A percentile compares a stretch with the other conserved stretches of the same genome.
Evolutionary conservation across 2,329 filamentous ascomycete species (phyloP).

Genomic region (Drechmeria coniospora): DNA sequence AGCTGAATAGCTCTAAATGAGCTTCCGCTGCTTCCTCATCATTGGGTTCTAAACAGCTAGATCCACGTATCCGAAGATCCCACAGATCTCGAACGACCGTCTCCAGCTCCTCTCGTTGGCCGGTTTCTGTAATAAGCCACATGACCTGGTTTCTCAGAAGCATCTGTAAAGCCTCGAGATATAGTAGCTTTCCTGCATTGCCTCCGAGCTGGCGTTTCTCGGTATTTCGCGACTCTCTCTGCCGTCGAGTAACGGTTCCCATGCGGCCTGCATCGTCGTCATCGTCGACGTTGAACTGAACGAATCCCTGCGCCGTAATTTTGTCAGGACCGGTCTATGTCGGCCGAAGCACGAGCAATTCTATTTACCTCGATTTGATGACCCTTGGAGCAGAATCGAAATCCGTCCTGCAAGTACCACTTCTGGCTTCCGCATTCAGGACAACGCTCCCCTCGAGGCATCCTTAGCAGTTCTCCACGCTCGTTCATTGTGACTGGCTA

Average conservation of each 20-base stretch:
- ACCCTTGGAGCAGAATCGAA: slow-evolving; percentile 65
- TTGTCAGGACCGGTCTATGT: not conserved
- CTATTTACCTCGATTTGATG: slow-evolving; percentile 56
- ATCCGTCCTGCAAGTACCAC: slow-evolving; percentile 61
- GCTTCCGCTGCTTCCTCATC: slow-evolving; percentile 11
- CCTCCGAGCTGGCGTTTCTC: slow-evolving; percentile 45
- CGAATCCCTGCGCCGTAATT: slow-evolving; percentile 29
- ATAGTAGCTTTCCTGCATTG: slow-evolving; percentile 57
- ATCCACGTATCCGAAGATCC: slow-evolving; percentile 47
- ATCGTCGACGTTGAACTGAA: slow-evolving; percentile 44
- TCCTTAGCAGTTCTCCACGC: slow-evolving; percentile 29
- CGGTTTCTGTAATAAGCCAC: slow-evolving; percentile 53
- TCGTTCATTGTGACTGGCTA: slow-evolving; percentile 19
- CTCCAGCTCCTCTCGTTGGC: slow-evolving; percentile 60
- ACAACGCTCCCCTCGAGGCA: slow-evolving; percentile 37
- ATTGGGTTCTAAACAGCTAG: slow-evolving; percentile 18
- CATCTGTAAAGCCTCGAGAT: slow-evolving; percentile 70
- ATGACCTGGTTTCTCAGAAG: slow-evolving; percentile 68
- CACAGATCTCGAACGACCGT: slow-evolving; percentile 71
- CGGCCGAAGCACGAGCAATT: not conserved
- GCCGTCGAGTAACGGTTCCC: slow-evolving; percentile 38
- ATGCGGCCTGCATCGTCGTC: slow-evolving; percentile 55
- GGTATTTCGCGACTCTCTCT: slow-evolving; percentile 40
- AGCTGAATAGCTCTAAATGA: slow-evolving; percentile 22
- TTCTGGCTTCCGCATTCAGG: slow-evolving; percentile 54